Evolutionary conservation across 441 rosid species (phyloP).

Genomic region (Bruguiera hainesii): DNA sequence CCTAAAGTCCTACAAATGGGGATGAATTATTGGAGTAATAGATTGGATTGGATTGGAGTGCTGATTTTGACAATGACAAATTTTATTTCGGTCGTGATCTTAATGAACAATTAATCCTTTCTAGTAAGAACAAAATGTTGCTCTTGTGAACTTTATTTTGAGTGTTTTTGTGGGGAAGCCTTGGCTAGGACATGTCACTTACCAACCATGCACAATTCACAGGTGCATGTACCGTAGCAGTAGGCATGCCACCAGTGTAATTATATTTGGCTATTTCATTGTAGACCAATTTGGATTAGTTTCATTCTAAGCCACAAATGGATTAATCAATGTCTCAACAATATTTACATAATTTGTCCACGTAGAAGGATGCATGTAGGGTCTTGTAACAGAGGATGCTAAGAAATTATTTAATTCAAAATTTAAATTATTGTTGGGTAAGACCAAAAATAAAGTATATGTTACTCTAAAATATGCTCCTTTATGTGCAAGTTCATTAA

Average conservation of each 20-base stretch:
- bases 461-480: too few relatives aligned
- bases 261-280: constrained; percentile 7
- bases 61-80: too few relatives aligned
- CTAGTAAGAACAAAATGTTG: constrained; percentile 6
- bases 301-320: constrained; percentile 17
- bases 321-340: constrained; percentile 22
- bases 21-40: too few relatives aligned
- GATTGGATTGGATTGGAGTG: too few relatives aligned
- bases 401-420: background rate
- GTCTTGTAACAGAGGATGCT: constrained; percentile 18
- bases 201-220: constrained; percentile 32
- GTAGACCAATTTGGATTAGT: constrained; percentile 23
- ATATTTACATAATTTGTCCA: constrained; percentile 22
- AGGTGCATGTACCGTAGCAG: constrained; percentile 1
- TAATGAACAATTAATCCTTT: background rate
- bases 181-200: constrained; percentile 18
- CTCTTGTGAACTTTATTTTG: constrained; percentile 8
- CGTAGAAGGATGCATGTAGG: constrained; percentile 28
- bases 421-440: background rate
- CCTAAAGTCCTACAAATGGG: too few relatives aligned
- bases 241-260: background rate
- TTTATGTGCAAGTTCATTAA: too few relatives aligned
- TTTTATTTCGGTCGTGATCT: background rate
- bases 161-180: constrained; percentile 6
- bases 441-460: too few relatives aligned